Conservation (phyloP, 208 protist species). For the Trypanosoma platydactyli region DNA sequence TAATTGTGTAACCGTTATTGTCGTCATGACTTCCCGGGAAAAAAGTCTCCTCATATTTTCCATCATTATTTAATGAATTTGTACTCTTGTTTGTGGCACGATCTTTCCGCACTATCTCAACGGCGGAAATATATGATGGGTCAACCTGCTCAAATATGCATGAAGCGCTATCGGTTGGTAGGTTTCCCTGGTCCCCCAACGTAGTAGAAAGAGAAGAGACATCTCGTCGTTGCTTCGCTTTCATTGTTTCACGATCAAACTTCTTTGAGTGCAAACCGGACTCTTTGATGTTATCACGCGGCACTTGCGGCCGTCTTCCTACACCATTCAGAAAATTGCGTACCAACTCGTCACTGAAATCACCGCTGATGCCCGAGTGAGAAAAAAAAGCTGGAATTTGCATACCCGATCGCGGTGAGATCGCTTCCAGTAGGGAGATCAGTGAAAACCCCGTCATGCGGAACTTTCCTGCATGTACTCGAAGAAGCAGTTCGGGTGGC, state of each 20-base stretch:
- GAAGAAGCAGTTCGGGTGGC: conserved; percentile 48
- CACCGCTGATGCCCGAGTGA: background rate
- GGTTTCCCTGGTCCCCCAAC: background rate
- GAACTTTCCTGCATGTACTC: conserved; percentile 38
- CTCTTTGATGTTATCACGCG: conserved; percentile 30
- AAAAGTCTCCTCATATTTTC: background rate
- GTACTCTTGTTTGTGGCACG: background rate
- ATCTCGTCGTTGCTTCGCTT: background rate
- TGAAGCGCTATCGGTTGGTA: background rate
- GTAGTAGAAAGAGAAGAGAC: background rate
- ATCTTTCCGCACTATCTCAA: conserved; percentile 8
- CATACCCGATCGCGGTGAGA: conserved; percentile 9
- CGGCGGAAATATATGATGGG: conserved; percentile 17
- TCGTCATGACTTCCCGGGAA: too few species aligned
- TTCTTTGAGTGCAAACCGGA: background rate
- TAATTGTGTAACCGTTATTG: background rate
- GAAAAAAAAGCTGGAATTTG: conserved; percentile 11
- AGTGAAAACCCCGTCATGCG: conserved; percentile 24
- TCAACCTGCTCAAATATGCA: conserved; percentile 18
- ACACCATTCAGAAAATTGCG: conserved; percentile 9
- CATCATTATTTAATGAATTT: background rate
- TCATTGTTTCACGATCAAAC: background rate
- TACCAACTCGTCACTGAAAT: conserved; percentile 12
- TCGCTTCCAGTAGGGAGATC: conserved; percentile 23
- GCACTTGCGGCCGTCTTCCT: conserved; percentile 15